These are phyloP conservation scores for Macadamia integrifolia DNA, from an alignment of 164 flowering plant genomes.

Conservation along the genomic window DNA sequence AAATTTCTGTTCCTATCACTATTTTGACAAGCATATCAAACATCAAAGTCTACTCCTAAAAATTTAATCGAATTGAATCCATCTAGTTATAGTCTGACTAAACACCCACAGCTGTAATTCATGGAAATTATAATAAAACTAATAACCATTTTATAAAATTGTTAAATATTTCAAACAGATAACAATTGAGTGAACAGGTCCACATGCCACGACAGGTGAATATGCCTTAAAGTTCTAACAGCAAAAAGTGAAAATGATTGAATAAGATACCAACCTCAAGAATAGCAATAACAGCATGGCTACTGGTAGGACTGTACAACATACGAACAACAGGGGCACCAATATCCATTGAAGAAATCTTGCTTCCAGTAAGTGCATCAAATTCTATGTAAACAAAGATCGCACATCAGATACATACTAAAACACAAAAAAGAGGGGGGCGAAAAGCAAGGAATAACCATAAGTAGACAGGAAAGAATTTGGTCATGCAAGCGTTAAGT, in stretches of 20 bases:
- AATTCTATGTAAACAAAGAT: slow-evolving; percentile 45
- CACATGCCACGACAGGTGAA: not conserved
- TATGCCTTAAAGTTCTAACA: not conserved
- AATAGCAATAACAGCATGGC: slow-evolving; percentile 80
- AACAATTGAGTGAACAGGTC: not conserved
- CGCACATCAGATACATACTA: not conserved
- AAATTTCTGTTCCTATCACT: too few species aligned
- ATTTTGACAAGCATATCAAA: too few species aligned
- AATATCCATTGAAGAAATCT: slow-evolving; percentile 79
- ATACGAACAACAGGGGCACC: slow-evolving; percentile 91
- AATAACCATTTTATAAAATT: too few species aligned
- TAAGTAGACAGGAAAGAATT: not conserved
- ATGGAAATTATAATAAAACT: too few species aligned
- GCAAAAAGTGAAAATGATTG: not conserved
- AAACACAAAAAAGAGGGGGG: not conserved
- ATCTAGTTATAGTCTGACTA: too few species aligned
- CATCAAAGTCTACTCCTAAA: too few species aligned
- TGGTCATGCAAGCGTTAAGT: too few species aligned
- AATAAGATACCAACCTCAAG: slow-evolving; percentile 59
- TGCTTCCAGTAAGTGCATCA: slow-evolving; percentile 94
- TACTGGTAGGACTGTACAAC: slow-evolving; percentile 86
- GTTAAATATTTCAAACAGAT: not conserved
- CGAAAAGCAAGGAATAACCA: not conserved
- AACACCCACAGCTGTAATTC: too few species aligned
- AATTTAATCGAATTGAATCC: too few species aligned